Evolutionary conservation across 139 green algal species (phyloP), one percentile per base, ranked within the genome.

Genomic region (Chlamydomonas sphaeroides): DNA sequence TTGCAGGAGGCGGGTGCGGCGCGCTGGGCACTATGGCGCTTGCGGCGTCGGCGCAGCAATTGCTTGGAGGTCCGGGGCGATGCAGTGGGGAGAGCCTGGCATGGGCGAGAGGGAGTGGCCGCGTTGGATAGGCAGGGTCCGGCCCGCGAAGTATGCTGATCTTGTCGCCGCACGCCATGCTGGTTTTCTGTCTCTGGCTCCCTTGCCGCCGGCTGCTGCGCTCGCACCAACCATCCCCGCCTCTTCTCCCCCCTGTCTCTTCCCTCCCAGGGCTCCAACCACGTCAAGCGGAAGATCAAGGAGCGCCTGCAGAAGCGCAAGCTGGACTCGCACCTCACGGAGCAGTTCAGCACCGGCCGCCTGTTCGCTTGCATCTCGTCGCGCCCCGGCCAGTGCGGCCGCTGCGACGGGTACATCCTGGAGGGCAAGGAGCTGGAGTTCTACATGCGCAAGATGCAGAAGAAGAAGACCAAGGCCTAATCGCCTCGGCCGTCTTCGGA

Each of bases 371-470:
- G 91, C 90, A 94, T 98, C 83, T 91, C 90, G 18, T 84, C 79
- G 36, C 79, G 68, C 68, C 79, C 79, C 8, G 68, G 77, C 48
- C 94, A 98, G 91, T 95, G 90, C 88, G 95, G 95, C 25, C 93
- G 94, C 75, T 92, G 84, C 75, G 94, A 98, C 79, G 95, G 95
- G 65, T 98, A 98, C 94, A 91, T 98, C 80, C 91, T 98, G 48
- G 95, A 98, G 87, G 95, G 94, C 85, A 96, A 93, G 88, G 95
- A 98, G 92, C 93, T 98, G 63, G 94, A 98, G 86, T 98, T 98
- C 89, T 98, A 98, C 90, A 20, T 93, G 32, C 94, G 90, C 85
- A 97, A 97, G 92, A 94, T 98, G 91, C 91, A 95, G 88, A 98
- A 97, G 94, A 98, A 98, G 93, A 96, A 95, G 88, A 77, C 71